Evolutionary conservation across 1,284 basidiomycete genomes (phyloP).

Genomic region (Xerocomus amazonicus): DNA sequence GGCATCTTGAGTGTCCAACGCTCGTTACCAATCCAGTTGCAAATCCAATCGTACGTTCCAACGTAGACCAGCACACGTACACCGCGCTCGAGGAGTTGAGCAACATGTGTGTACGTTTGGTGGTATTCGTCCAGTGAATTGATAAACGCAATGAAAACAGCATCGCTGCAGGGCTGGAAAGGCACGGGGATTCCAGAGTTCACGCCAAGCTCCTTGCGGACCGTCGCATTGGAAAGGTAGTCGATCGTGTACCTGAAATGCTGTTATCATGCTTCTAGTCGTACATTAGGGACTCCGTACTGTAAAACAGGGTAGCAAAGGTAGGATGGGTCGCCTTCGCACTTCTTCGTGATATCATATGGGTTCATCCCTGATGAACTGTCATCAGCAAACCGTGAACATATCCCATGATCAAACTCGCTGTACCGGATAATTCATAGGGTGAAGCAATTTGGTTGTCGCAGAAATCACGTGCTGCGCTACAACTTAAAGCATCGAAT

Average conservation of each 20-base stretch:
- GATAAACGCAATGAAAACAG: constrained; percentile 42
- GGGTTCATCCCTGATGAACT: constrained; percentile 40
- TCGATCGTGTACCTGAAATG: constrained; percentile 40
- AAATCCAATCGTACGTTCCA: too few species aligned
- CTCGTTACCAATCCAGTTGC: too few species aligned
- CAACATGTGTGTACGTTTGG: constrained; percentile 25
- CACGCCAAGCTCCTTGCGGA: constrained; percentile 56
- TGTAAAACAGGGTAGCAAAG: constrained; percentile 47
- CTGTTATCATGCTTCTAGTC: neutral
- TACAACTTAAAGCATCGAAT: constrained; percentile 52
- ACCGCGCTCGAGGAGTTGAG: too few species aligned
- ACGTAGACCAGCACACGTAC: constrained; percentile 61
- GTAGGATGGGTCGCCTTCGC: constrained; percentile 40
- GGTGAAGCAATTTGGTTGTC: constrained; percentile 27
- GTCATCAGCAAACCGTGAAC: neutral
- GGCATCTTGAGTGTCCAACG: constrained; percentile 38
- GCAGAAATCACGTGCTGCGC: constrained; percentile 50
- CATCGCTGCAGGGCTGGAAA: constrained; percentile 46
- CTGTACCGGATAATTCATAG: constrained; percentile 35
- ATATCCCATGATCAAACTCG: neutral
- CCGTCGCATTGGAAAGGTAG: constrained; percentile 53
- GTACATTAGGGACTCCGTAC: constrained; percentile 27
- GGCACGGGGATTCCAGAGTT: constrained; percentile 40
- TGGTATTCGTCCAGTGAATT: constrained; percentile 39
- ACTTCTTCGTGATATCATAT: constrained; percentile 60